phyloP scores from a whole-genome alignment of 1,284 basidiomycete species.

The Chalciporus sp. region DNA sequence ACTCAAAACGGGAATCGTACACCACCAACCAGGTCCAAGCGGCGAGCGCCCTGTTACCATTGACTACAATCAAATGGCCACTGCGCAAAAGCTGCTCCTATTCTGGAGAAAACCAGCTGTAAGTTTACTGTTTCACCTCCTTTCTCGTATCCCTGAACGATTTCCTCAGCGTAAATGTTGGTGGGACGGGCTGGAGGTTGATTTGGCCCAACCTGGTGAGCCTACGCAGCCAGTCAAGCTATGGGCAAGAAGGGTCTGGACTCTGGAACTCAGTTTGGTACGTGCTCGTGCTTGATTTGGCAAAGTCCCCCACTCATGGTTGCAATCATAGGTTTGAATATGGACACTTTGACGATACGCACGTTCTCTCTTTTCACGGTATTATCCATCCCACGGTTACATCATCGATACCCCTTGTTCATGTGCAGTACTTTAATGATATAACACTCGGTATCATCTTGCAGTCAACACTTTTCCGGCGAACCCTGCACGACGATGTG shows the following conservation, averaged over 20 bases:
- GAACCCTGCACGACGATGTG: background rate
- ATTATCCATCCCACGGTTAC: slow-evolving; percentile 16
- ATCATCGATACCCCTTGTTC: slow-evolving; percentile 32
- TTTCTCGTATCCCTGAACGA: slow-evolving; percentile 4
- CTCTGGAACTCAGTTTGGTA: slow-evolving; percentile 93
- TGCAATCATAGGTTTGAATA: slow-evolving; percentile 21
- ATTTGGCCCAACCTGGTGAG: slow-evolving; percentile 64
- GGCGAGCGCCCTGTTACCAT: slow-evolving; percentile 74
- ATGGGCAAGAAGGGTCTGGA: slow-evolving; percentile 99
- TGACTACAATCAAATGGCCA: slow-evolving; percentile 92
- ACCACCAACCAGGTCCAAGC: slow-evolving; percentile 51
- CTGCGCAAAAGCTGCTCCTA: slow-evolving; percentile 94
- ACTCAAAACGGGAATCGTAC: slow-evolving; percentile 95
- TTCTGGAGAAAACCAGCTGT: slow-evolving; percentile 99
- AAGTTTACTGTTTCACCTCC: slow-evolving; percentile 37
- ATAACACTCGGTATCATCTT: slow-evolving; percentile 31
- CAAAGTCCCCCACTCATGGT: slow-evolving; percentile 1
- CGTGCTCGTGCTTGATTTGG: slow-evolving; percentile 36
- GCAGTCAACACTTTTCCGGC: slow-evolving; percentile 7
- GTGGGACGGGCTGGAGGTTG: slow-evolving; percentile 98
- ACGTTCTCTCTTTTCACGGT: slow-evolving; percentile 18
- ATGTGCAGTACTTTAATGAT: slow-evolving; percentile 32
- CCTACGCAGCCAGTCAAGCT: slow-evolving; percentile 72
- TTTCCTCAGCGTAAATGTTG: slow-evolving; percentile 89
- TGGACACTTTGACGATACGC: slow-evolving; percentile 4